Evolutionary conservation across 2,329 filamentous ascomycete species (phyloP).

Genomic region (Penicillium sp.): DNA sequence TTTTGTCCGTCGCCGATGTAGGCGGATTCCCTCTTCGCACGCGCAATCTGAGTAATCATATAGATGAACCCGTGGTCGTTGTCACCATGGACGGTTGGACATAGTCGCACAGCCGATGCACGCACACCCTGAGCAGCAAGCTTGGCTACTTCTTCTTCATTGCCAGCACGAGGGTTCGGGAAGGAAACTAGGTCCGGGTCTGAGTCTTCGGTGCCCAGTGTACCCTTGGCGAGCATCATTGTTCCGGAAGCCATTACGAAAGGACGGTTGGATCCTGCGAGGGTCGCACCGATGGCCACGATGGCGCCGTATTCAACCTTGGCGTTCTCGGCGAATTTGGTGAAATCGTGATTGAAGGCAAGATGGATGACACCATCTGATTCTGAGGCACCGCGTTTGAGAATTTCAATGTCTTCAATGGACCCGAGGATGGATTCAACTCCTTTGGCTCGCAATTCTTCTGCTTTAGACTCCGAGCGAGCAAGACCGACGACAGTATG

Average conservation of each 20-base stretch:
- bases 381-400: conserved; percentile 32
- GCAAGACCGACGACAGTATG: conserved; percentile 45
- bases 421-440: conserved; percentile 34
- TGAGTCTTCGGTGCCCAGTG: conserved; percentile 32
- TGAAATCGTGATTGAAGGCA: conserved; percentile 46
- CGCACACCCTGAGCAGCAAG: conserved; percentile 31
- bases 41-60: conserved; percentile 27
- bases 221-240: conserved; percentile 26
- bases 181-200: conserved; percentile 14
- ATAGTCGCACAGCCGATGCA: conserved; percentile 37
- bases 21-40: conserved; percentile 25
- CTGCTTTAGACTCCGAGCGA: conserved; percentile 34
- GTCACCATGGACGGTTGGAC: conserved; percentile 41
- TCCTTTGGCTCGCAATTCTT: conserved; percentile 32
- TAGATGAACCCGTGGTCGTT: conserved; percentile 34
- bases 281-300: conserved; percentile 33
- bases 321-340: conserved; percentile 28
- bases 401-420: conserved; percentile 35
- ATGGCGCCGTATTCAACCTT: conserved; percentile 38
- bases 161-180: conserved; percentile 24
- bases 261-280: conserved; percentile 34
- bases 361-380: conserved; percentile 44
- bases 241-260: conserved; percentile 42
- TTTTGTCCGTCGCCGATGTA: conserved; percentile 40
- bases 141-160: conserved; percentile 19